Evolutionary conservation across 768 basidiomycete species (phyloP), one percentile per base, ranked within the genome.

Genomic region (Termitomyces sp.): DNA sequence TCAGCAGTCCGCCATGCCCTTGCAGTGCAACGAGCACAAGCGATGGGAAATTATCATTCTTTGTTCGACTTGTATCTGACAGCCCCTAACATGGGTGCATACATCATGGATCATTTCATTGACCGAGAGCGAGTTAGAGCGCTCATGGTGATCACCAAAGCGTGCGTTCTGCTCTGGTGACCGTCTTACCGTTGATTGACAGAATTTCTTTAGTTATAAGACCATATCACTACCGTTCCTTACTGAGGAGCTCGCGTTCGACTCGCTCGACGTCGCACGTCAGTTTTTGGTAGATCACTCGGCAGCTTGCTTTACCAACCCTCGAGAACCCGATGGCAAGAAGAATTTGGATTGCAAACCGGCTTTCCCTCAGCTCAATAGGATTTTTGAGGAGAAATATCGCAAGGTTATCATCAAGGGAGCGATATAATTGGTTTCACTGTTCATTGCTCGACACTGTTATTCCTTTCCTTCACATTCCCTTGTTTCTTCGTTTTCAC

Each of bases 21-120:
- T 58, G 79, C 78, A 53, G 94, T 98, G 57, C 94, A 94, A 69
- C 86, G 89, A 53, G 91, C 94, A 20, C 72, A 94, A 58, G 84
- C 94, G 46, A 91, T 91, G 74, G 91, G 90, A 68, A 99, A 98
- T 70, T 99, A 98, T 73, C 92, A 94, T 72, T 81, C 85, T 42
- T 80, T 99, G 64, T 98, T 98, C 76, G 83, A 85, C 55, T 74
- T 94, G 57, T 98, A 92, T 73, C 65, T 82, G 65, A 78, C 78
- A 54, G 92, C 93, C 44, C 94, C 94, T 27, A 94, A 96, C 68
- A 98, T 98, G 97, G 93, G 94, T 39, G 94, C 85, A 54, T 98
- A 98, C 72, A 94, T 99, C 67, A 97, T 99, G 92, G 97, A 98
- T 73, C 94, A 98, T 71, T 98, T 98, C 71, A 89, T 98, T 66